These are phyloP conservation scores for Mimosa bimucronata DNA, from an alignment of 306 rosid species.

Conservation along the genomic window DNA sequence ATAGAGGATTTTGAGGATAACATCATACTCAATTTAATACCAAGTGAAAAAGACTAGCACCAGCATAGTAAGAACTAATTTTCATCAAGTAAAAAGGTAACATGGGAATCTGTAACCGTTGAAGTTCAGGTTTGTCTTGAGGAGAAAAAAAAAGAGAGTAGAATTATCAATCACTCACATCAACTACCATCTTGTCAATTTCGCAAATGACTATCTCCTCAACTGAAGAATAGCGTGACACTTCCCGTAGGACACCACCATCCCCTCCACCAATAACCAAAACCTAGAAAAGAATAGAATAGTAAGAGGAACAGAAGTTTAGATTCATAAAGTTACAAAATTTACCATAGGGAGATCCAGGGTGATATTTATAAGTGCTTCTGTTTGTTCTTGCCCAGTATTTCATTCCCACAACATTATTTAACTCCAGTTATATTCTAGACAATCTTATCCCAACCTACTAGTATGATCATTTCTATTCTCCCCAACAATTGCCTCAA, in stretches of 20 bases:
- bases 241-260: slow-evolving; percentile 96
- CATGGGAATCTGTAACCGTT: slow-evolving; percentile 20
- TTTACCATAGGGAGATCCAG: background rate
- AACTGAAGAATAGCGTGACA: slow-evolving; percentile 84
- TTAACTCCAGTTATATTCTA: background rate
- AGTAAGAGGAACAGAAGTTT: slow-evolving; percentile 20
- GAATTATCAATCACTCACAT: slow-evolving; percentile 56
- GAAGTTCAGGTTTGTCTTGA: slow-evolving; percentile 16
- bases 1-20: slow-evolving; percentile 20
- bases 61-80: background rate
- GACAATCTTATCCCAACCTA: background rate
- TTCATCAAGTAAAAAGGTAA: slow-evolving; percentile 15
- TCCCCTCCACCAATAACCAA: slow-evolving; percentile 99
- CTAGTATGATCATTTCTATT: background rate
- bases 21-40: background rate
- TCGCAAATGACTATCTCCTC: slow-evolving; percentile 94
- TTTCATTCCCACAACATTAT: background rate
- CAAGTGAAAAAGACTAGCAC: slow-evolving; percentile 2
- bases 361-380: background rate
- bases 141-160: slow-evolving; percentile 28
- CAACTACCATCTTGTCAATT: slow-evolving; percentile 98
- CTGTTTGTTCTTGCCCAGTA: background rate
- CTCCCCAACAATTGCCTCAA: slow-evolving; percentile 3
- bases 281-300: slow-evolving; percentile 53
- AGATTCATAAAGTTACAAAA: background rate